These are phyloP conservation scores for Alternaria arbusti DNA, from an alignment of 2,329 filamentous ascomycete genomes.

Conservation along the genomic window DNA sequence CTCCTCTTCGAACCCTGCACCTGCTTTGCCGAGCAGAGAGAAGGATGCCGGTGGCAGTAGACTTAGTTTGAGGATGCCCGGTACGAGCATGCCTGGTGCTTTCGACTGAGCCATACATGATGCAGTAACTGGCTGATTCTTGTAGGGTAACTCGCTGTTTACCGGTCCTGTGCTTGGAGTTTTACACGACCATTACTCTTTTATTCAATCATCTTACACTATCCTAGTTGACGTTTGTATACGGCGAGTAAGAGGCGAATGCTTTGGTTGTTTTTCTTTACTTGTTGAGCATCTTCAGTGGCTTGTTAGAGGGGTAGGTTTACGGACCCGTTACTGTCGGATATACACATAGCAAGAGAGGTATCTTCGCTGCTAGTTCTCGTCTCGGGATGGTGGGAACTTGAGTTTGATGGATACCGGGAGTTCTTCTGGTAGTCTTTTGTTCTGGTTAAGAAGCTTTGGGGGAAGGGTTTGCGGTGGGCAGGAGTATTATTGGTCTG, in stretches of 20 bases:
- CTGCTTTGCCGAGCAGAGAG: conserved; percentile 27
- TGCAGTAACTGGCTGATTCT: not conserved
- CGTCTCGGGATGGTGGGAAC: not conserved
- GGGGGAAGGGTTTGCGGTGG: not conserved
- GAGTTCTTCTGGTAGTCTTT: not conserved
- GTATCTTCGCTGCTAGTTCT: not conserved
- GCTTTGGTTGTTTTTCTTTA: not conserved
- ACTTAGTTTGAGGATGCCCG: conserved; percentile 45
- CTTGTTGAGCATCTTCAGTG: not conserved
- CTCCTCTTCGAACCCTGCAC: conserved; percentile 33
- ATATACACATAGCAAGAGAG: not conserved
- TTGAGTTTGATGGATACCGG: not conserved
- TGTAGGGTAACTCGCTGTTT: not conserved
- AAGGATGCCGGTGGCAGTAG: conserved; percentile 35
- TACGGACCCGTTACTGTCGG: not conserved
- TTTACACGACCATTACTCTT: not conserved
- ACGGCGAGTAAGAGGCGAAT: not conserved
- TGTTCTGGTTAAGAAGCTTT: not conserved
- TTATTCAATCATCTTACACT: not conserved
- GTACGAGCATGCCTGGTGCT: conserved; percentile 22
- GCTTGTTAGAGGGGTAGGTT: not conserved
- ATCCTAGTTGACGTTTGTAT: not conserved
- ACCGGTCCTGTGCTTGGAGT: not conserved
- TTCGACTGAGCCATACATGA: conserved; percentile 9
- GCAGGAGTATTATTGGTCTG: not conserved